A percentile compares a stretch with the other conserved stretches of the same genome.
Conservation (phyloP, 1,284 basidiomycete genomes). For the Pseudozyma pruni region DNA sequence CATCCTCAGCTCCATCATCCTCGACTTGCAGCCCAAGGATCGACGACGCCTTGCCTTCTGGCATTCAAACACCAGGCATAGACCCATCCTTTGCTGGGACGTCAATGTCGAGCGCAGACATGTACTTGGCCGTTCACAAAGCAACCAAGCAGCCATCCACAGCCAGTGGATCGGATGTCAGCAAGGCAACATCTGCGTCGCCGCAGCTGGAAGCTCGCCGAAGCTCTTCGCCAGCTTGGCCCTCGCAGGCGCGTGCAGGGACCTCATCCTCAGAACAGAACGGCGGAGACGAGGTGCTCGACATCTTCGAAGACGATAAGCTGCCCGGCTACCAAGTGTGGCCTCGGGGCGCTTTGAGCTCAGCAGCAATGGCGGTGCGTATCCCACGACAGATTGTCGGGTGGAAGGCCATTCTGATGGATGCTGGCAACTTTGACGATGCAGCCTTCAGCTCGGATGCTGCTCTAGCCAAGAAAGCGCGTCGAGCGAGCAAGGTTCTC, state of each 20-base stretch:
- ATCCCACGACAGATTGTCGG: slow-evolving; percentile 38
- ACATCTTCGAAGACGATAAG: slow-evolving; percentile 25
- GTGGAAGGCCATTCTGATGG: slow-evolving; percentile 46
- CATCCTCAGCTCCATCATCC: too few species aligned
- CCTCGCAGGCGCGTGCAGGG: background rate
- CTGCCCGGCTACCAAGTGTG: slow-evolving; percentile 33
- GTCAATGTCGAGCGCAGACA: too few species aligned
- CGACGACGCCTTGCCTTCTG: too few species aligned
- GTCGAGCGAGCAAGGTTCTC: slow-evolving; percentile 24
- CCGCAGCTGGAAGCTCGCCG: too few species aligned
- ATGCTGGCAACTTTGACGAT: slow-evolving; percentile 4
- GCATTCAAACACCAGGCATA: too few species aligned
- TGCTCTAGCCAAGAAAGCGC: slow-evolving; percentile 6
- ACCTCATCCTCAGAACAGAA: background rate
- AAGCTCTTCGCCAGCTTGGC: too few species aligned
- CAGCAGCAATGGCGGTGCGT: slow-evolving; percentile 7
- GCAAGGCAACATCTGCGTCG: too few species aligned
- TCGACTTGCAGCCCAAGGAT: too few species aligned
- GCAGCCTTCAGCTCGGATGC: background rate
- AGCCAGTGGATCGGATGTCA: too few species aligned
- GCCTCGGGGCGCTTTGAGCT: background rate
- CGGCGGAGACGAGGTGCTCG: slow-evolving; percentile 9
- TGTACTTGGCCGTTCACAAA: too few species aligned
- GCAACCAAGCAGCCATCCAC: too few species aligned
- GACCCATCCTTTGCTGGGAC: too few species aligned